Percentiles rank a stretch among this genome's conserved stretches.
Evolutionary conservation across 345 rosid species (phyloP).

Genomic region (Gossypioides kirkii): DNA sequence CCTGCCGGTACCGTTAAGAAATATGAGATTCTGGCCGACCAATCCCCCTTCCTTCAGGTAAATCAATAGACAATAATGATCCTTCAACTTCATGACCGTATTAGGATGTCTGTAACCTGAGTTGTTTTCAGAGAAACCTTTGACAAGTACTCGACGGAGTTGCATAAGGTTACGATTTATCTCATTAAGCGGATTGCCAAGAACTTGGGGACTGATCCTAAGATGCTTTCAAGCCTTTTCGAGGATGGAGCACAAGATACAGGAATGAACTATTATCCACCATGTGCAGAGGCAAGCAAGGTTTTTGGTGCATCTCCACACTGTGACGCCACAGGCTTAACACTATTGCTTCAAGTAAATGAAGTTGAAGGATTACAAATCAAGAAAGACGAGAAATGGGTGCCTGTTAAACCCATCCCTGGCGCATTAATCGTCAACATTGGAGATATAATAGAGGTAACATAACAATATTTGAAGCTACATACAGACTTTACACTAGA

Average conservation of each 20-base stretch:
- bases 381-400: conserved; percentile 29
- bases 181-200: no score
- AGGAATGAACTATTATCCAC: no score
- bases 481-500: neutral
- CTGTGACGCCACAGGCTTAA: conserved; percentile 33
- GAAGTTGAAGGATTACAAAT: conserved; percentile 31
- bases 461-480: neutral
- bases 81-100: neutral
- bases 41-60: conserved; percentile 37
- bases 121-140: conserved; percentile 22
- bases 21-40: conserved; percentile 32
- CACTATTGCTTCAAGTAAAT: conserved; percentile 30
- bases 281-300: neutral
- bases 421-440: conserved; percentile 31
- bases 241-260: no score
- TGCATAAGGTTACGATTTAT: no score
- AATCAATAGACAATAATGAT: neutral
- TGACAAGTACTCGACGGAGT: conserved; percentile 4
- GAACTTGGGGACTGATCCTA: no score
- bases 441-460: conserved; percentile 49
- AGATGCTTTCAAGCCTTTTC: no score
- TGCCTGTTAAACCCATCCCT: conserved; percentile 31
- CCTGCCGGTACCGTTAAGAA: conserved; percentile 26
- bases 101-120: neutral
- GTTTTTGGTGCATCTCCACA: conserved; percentile 35